Conservation (phyloP, 2,329 filamentous ascomycete genomes). For the Xylariaceae sp. region DNA sequence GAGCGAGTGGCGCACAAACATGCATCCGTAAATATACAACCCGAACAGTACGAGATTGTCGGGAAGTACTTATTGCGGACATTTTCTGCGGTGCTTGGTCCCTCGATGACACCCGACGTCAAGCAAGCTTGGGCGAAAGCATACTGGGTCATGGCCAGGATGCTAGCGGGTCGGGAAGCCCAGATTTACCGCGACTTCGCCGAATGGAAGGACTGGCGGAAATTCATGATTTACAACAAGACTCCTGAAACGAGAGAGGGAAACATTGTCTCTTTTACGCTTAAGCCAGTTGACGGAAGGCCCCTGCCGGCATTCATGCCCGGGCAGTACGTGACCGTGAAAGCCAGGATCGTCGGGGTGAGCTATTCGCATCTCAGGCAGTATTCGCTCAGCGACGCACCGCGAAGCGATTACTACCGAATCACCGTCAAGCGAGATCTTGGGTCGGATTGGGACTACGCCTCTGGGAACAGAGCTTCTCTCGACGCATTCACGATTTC, state of each 20-base stretch:
- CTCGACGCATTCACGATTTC: constrained; percentile 30
- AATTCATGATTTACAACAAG: constrained; percentile 67
- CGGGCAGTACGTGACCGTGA: constrained; percentile 73
- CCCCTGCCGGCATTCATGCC: constrained; percentile 66
- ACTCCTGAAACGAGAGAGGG: constrained; percentile 60
- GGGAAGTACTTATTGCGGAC: constrained; percentile 69
- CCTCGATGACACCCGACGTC: constrained; percentile 65
- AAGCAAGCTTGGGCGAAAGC: constrained; percentile 70
- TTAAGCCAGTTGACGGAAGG: constrained; percentile 63
- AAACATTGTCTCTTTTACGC: constrained; percentile 71
- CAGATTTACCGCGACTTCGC: constrained; percentile 63
- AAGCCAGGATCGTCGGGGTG: constrained; percentile 57
- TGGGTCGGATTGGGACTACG: constrained; percentile 46
- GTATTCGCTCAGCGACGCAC: constrained; percentile 72
- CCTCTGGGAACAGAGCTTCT: constrained; percentile 22
- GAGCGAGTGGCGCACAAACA: constrained; percentile 72
- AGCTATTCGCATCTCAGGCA: constrained; percentile 68
- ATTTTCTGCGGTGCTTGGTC: constrained; percentile 68
- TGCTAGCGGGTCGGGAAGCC: constrained; percentile 69
- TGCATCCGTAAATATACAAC: constrained; percentile 67
- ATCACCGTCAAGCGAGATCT: constrained; percentile 72
- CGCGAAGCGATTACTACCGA: constrained; percentile 63
- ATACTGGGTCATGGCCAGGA: constrained; percentile 72
- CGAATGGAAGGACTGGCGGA: constrained; percentile 68
- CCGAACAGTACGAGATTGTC: constrained; percentile 72